These are phyloP conservation scores for Yamadazyma trypodendri DNA, from an alignment of 1,139 yeast species.

Conservation along the genomic window DNA sequence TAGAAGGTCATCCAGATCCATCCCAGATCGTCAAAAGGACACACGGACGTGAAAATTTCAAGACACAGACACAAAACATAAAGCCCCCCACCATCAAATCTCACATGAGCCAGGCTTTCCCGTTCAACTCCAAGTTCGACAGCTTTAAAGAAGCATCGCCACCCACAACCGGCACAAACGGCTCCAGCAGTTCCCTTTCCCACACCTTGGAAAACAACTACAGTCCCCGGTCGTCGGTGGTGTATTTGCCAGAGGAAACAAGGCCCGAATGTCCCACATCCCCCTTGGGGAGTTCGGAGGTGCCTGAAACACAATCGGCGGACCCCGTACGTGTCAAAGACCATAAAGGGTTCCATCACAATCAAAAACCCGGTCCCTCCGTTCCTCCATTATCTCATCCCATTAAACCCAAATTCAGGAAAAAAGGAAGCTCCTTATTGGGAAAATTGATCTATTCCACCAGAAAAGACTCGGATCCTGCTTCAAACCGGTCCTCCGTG, in stretches of 20 bases:
- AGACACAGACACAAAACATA: no score
- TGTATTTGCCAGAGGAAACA: slow-evolving; percentile 16
- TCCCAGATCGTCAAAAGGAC: no score
- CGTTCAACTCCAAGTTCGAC: slow-evolving; percentile 14
- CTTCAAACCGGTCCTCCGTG: slow-evolving; percentile 1
- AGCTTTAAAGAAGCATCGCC: slow-evolving; percentile 10
- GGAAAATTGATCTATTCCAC: slow-evolving; percentile 48
- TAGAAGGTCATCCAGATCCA: no score
- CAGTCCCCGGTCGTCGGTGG: slow-evolving; percentile 28
- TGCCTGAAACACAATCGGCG: not conserved
- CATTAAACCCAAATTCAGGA: slow-evolving; percentile 47
- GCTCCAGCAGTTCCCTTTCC: not conserved
- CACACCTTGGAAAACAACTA: slow-evolving; percentile 17
- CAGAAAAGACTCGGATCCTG: slow-evolving; percentile 31
- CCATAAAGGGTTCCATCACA: slow-evolving; percentile 52
- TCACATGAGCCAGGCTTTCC: slow-evolving; percentile 11
- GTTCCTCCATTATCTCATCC: slow-evolving; percentile 54
- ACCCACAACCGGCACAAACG: not conserved
- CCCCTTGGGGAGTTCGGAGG: not conserved
- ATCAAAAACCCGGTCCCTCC: slow-evolving; percentile 30
- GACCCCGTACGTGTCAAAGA: slow-evolving; percentile 18
- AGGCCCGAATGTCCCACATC: not conserved
- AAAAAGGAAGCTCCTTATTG: slow-evolving; percentile 42
- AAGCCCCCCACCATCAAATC: not conserved
- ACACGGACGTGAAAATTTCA: no score